A percentile compares a stretch with the other conserved stretches of the same genome.
Evolutionary conservation across 2,329 filamentous ascomycete species (phyloP).

Genomic region (Cladosporium sp.): DNA sequence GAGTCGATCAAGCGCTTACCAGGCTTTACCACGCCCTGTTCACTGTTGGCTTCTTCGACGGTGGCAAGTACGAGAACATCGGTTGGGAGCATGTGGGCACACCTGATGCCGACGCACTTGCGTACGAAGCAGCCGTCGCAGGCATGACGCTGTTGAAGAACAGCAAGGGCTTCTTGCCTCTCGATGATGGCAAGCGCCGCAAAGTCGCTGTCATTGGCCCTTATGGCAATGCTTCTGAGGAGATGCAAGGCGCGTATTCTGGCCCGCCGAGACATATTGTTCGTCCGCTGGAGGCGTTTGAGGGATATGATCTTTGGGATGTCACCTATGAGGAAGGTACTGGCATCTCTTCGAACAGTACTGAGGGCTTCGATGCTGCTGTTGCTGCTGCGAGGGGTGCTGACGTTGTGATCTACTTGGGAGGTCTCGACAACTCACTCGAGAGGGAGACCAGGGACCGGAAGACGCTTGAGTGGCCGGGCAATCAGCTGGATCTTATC

Average conservation of each 20-base stretch:
- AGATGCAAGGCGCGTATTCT: slow-evolving; percentile 52
- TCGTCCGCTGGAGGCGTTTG: slow-evolving; percentile 26
- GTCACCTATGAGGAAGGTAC: slow-evolving; percentile 26
- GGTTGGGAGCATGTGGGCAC: slow-evolving; percentile 58
- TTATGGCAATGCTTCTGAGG: slow-evolving; percentile 56
- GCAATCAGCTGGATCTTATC: slow-evolving; percentile 46
- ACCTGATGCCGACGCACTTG: slow-evolving; percentile 53
- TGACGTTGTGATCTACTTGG: slow-evolving; percentile 31
- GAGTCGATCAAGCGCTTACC: slow-evolving; percentile 52
- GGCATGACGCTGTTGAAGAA: slow-evolving; percentile 54
- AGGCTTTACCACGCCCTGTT: slow-evolving; percentile 57
- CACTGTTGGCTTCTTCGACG: slow-evolving; percentile 59
- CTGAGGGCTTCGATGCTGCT: slow-evolving; percentile 25
- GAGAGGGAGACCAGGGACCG: slow-evolving; percentile 47
- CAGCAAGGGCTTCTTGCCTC: slow-evolving; percentile 45
- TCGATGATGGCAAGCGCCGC: slow-evolving; percentile 32
- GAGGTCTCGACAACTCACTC: slow-evolving; percentile 42
- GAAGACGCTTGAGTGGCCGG: slow-evolving; percentile 46
- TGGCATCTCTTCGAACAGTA: slow-evolving; percentile 24
- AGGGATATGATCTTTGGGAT: slow-evolving; percentile 22
- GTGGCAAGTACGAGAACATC: slow-evolving; percentile 51
- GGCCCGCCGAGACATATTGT: slow-evolving; percentile 26
- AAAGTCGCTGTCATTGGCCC: slow-evolving; percentile 56
- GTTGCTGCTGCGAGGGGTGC: slow-evolving; percentile 25
- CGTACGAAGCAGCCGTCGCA: slow-evolving; percentile 45